Base-by-base conservation (phyloP, 768 basidiomycete species). In the Termitomyces sp. region DNA sequence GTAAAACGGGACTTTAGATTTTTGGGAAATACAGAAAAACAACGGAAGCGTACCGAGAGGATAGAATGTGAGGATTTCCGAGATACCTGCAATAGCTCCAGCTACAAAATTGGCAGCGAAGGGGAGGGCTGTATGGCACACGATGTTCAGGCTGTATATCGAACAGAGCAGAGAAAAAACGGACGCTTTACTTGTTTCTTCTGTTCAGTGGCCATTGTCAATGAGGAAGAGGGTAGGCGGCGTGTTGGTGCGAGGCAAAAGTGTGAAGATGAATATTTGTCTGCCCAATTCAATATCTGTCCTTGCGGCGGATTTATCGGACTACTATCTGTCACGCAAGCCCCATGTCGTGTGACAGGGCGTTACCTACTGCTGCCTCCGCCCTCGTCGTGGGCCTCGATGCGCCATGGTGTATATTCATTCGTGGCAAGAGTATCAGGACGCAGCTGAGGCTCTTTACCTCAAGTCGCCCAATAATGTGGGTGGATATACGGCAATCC, bases 81-180 rank as follows among this genome's bases (percentile, higher is more conserved):
- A 87, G 61, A 92, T 84, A 56, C 96, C 96, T 61, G 97, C 97
- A 65, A 98, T 94, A 5, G 96, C 97, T 47, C 97, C 97, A 0
- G 96, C 94, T 1, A 87, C 82, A 68, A 99, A 98, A 67, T 92
- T 97, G 61, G 94, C 90, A 56, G 82, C 67, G 74, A 94, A 94
- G 1, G 92, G 92, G 48, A 93, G 79, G 30, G 91, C 92, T 94
- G 59, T 45, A 41, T 45, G 47, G 54, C 16, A 58, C 54, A 56
- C 57, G 55, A 58, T 26, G 26, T 57, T 56, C 5, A 57, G 43
- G 3, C 32, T 41, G 41, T 9, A 55, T 14, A 50, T 22, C 14
- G 3, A 44, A 13, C 3, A 14, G 11, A 52, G 16, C 24, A 40
- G 26, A 40, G 24, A 48, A 47, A 52, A 18, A 43, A 60, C 61